Conservation (phyloP, 2,329 filamentous ascomycete genomes). For the Aspergillus novoparasiticus region DNA sequence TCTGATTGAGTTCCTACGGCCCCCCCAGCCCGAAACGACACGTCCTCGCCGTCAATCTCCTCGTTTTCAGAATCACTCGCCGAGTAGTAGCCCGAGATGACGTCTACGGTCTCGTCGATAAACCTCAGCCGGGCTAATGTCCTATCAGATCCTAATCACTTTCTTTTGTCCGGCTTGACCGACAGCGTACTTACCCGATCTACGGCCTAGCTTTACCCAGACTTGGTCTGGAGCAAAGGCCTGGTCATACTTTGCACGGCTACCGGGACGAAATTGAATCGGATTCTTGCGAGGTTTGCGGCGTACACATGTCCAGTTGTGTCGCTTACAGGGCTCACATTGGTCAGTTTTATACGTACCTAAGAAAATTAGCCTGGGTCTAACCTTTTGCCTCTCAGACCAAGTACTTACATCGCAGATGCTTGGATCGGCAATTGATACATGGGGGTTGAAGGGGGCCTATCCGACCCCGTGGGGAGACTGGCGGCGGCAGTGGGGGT, state of each 20-base stretch:
- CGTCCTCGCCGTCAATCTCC: conserved; percentile 22
- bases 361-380: background rate
- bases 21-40: background rate
- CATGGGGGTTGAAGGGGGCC: background rate
- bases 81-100: conserved; percentile 21
- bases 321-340: background rate
- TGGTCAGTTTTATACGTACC: background rate
- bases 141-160: background rate
- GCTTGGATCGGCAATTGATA: conserved; percentile 1
- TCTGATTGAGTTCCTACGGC: background rate
- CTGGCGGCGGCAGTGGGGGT: background rate
- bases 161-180: background rate
- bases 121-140: conserved; percentile 2
- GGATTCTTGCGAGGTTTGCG: background rate
- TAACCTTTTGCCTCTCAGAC: background rate
- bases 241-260: conserved; percentile 3
- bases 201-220: background rate
- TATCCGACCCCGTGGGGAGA: background rate
- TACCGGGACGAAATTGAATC: background rate
- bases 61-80: conserved; percentile 4
- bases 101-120: conserved; percentile 10
- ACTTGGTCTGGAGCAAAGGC: background rate
- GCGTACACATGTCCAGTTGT: background rate
- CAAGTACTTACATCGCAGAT: background rate
- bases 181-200: background rate